Evolutionary conservation across 495 filamentous ascomycete genomes (phyloP), one percentile per base, ranked within the genome.

Genomic region (Aspergillus egyptiacus): DNA sequence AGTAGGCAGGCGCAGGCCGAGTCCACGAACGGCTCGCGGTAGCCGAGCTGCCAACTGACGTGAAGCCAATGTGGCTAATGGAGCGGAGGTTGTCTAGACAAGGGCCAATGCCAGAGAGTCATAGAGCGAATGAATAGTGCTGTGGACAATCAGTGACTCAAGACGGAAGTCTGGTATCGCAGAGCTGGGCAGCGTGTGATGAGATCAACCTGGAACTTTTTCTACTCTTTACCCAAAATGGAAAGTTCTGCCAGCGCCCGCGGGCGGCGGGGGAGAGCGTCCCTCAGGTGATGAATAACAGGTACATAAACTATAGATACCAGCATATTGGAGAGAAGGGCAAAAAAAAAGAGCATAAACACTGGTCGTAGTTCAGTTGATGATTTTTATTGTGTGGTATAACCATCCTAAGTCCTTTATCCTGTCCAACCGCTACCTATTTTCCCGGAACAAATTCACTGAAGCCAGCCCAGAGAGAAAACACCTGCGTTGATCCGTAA

Each of bases 61-160:
- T 52, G 66, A 71, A 68, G 71, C 71, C 71, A 74, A 73, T 48
- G 62, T 74, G 68, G 55, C 58, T 65, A 51, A 24, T 20, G 19
- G 39, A 40, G 42, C 23, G 23, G 48, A 1, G 3, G n/a, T n/a
- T n/a, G 46, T 33, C 38, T 27, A 52, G 37, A 20, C 8, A 23
- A 6, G 15, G 23, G 11, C n/a, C 47, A 47, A 43, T 14, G 22
- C 15, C 23, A 27, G 25, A 31, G 28, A 9, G 31, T 18, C 44
- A 48, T 48, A n/a, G 51, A 42, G 37, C 51, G 37, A 19, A 22
- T 19, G 13, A 46, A 15, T 11, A 48, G 41, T 6, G 11, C 20
- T 13, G 31, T 35, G 15, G 30, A 15, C 31, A 22, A 25, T 7
- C 8, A 18, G 39, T 37, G 18, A 14, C 17, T 37, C 34, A 37